These are phyloP conservation scores for Achaetomium macrosporum DNA, from an alignment of 2,329 filamentous ascomycete genomes.

Conservation along the genomic window DNA sequence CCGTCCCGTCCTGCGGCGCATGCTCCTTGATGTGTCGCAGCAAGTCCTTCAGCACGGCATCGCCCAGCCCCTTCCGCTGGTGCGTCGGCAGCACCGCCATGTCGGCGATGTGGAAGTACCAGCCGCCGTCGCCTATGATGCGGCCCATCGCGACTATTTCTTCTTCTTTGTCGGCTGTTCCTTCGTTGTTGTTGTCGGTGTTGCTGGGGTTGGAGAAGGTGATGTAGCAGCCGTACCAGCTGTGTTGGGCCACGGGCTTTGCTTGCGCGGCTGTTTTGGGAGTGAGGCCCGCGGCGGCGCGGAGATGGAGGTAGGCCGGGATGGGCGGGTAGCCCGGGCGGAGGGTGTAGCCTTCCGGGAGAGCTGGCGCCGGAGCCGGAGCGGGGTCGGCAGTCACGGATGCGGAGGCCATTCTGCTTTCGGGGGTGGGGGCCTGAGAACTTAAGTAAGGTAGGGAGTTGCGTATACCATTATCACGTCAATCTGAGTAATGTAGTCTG, in stretches of 20 bases:
- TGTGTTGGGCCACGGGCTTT: constrained; percentile 30
- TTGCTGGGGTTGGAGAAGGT: constrained; percentile 18
- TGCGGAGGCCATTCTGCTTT: not conserved
- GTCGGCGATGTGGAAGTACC: constrained; percentile 47
- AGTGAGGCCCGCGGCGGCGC: constrained; percentile 32
- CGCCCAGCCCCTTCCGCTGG: constrained; percentile 42
- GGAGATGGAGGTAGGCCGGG: constrained; percentile 35
- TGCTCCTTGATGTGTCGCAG: constrained; percentile 36
- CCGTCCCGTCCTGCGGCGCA: constrained; percentile 29
- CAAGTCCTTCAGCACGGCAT: constrained; percentile 38
- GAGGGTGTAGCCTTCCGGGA: constrained; percentile 33
- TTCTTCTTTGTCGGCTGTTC: not conserved
- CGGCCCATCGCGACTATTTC: constrained; percentile 42
- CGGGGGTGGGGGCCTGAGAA: too few relatives aligned
- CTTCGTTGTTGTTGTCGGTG: not conserved
- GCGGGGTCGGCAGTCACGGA: not conserved
- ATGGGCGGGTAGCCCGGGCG: constrained; percentile 31
- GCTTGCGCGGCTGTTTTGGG: constrained; percentile 35
- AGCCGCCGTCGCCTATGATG: constrained; percentile 45
- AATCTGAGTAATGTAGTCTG: too few relatives aligned
- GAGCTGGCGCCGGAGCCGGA: not conserved
- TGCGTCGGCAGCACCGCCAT: constrained; percentile 45
- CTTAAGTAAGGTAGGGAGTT: too few relatives aligned
- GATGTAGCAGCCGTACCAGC: constrained; percentile 40
- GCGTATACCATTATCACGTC: too few relatives aligned